phyloP scores from a whole-genome alignment of 2,329 filamentous ascomycete species.

The Aspergillus aculeatinus region DNA sequence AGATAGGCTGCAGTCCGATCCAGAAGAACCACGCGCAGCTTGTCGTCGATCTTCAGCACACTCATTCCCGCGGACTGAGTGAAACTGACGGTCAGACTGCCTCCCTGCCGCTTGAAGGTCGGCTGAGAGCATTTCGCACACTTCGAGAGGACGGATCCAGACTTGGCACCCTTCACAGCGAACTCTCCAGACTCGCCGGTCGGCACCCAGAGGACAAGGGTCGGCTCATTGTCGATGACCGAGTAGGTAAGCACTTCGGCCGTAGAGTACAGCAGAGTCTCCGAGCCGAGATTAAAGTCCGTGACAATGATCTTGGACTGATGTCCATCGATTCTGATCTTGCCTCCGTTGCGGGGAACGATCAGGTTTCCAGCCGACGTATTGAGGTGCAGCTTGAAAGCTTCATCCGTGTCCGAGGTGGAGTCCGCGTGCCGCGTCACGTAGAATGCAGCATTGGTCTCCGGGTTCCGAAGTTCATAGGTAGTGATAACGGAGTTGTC shows the following conservation, averaged over 20 bases:
- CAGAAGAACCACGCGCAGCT: conserved; percentile 52
- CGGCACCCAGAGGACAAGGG: conserved; percentile 55
- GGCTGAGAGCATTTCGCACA: conserved; percentile 45
- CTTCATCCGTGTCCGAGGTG: conserved; percentile 51
- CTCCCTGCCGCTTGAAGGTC: conserved; percentile 43
- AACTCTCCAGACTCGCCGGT: conserved; percentile 58
- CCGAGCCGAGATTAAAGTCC: conserved; percentile 56
- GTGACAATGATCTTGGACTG: conserved; percentile 63
- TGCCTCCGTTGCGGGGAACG: conserved; percentile 52
- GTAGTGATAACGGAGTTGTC: conserved; percentile 54
- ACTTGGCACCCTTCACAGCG: conserved; percentile 43
- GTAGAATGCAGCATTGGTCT: conserved; percentile 60
- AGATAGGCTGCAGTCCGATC: conserved; percentile 56
- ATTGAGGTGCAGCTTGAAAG: conserved; percentile 56
- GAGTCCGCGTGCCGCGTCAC: conserved; percentile 57
- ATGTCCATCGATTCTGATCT: conserved; percentile 58
- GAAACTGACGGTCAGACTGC: conserved; percentile 48
- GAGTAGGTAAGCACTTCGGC: conserved; percentile 56
- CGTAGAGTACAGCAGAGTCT: conserved; percentile 56
- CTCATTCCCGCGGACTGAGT: conserved; percentile 52
- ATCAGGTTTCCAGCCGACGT: conserved; percentile 57
- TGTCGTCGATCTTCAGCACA: conserved; percentile 49
- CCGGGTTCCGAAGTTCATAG: conserved; percentile 59
- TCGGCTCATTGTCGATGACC: conserved; percentile 48
- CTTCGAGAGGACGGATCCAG: conserved; percentile 39